phyloP scores from a whole-genome alignment of 2,329 filamentous ascomycete genomes.

The Penicillium sp. region DNA sequence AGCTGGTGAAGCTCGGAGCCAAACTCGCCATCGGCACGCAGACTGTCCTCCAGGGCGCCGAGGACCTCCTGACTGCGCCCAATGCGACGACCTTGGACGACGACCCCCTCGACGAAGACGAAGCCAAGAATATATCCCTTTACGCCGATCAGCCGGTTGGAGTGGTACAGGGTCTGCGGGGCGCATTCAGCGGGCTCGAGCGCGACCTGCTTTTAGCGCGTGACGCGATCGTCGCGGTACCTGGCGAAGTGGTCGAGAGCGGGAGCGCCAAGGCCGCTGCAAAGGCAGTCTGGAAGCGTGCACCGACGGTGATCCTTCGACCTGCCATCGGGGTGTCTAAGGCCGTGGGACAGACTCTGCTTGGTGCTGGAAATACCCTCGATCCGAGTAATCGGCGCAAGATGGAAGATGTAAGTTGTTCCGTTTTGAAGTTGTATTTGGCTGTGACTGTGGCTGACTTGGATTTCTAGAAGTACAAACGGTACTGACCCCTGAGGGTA shows the following conservation, averaged over 20 bases:
- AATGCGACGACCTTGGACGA: slow-evolving; percentile 54
- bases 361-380: slow-evolving; percentile 88
- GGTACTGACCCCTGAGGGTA: slow-evolving; percentile 32
- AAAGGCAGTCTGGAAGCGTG: slow-evolving; percentile 70
- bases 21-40: slow-evolving; percentile 94
- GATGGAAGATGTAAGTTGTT: slow-evolving; percentile 78
- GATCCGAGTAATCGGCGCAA: slow-evolving; percentile 77
- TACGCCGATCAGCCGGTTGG: slow-evolving; percentile 94
- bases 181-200: slow-evolving; percentile 76
- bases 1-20: slow-evolving; percentile 89
- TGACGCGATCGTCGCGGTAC: slow-evolving; percentile 92
- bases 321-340: slow-evolving; percentile 88
- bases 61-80: slow-evolving; percentile 62
- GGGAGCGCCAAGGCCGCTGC: slow-evolving; percentile 76
- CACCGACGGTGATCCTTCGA: slow-evolving; percentile 87
- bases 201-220: slow-evolving; percentile 81
- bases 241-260: slow-evolving; percentile 84
- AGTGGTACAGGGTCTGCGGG: slow-evolving; percentile 78
- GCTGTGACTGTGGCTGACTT: slow-evolving; percentile 7
- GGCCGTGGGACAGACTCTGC: slow-evolving; percentile 79
- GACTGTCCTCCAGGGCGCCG: slow-evolving; percentile 83
- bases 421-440: neutral
- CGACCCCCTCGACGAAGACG: slow-evolving; percentile 56
- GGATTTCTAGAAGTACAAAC: slow-evolving; percentile 44
- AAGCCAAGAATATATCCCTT: slow-evolving; percentile 74